phyloP scores from a whole-genome alignment of 805 yeast species.

The Metschnikowia corniflorae region DNA sequence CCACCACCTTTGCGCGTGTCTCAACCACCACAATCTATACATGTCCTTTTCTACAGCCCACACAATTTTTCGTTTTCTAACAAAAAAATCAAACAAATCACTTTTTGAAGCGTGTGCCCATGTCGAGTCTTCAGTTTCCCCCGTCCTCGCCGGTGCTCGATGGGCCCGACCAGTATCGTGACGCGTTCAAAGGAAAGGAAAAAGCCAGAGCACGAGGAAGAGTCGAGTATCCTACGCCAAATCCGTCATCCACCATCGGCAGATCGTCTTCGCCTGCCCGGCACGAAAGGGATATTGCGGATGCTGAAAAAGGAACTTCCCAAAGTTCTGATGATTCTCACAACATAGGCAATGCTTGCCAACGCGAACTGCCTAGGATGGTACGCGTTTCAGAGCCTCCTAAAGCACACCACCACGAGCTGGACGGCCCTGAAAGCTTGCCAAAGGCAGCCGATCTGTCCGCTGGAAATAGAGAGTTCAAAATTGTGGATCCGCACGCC shows the following conservation, averaged over 20 bases:
- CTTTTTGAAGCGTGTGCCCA: background rate
- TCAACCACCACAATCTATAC: background rate
- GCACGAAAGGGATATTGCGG: conserved; percentile 11
- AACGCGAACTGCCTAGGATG: background rate
- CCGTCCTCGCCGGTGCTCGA: conserved; percentile 49
- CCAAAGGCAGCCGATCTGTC: conserved; percentile 13
- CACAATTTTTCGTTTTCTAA: background rate
- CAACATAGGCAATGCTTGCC: background rate
- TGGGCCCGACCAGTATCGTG: conserved; percentile 12
- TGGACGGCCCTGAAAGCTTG: background rate
- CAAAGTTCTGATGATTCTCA: too few relatives aligned
- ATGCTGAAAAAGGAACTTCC: background rate
- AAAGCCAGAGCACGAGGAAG: conserved; percentile 20
- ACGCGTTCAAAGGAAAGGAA: conserved; percentile 12
- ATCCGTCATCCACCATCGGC: conserved; percentile 53
- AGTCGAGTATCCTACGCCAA: conserved; percentile 61
- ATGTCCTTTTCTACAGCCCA: background rate
- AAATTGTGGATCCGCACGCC: conserved; percentile 32
- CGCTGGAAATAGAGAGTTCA: conserved; percentile 32
- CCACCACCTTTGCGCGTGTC: background rate
- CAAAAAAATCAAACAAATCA: background rate
- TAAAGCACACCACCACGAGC: background rate
- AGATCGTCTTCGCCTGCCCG: conserved; percentile 40
- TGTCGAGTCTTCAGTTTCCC: conserved; percentile 40
- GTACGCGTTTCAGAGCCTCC: background rate